phyloP scores from a whole-genome alignment of 441 rosid species.

The Flueggea neowawraea region DNA sequence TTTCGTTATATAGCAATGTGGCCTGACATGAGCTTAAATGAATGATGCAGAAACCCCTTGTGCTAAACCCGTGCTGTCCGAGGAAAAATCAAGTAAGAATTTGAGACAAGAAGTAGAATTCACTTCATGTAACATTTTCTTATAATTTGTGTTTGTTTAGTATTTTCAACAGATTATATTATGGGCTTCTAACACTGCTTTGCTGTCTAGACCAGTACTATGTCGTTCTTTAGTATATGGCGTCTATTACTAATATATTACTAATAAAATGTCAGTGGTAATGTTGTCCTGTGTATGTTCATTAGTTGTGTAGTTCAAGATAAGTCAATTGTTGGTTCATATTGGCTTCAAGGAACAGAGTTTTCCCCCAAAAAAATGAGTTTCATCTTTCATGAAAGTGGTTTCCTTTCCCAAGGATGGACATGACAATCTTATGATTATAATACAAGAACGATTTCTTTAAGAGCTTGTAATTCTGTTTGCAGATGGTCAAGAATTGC shows the following conservation, averaged over 20 bases:
- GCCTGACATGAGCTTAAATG: conserved; percentile 13
- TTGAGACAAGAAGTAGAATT: conserved; percentile 1
- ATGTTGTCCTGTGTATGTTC: too few relatives aligned
- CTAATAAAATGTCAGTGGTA: too few relatives aligned
- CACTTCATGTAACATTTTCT: background rate
- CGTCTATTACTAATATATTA: too few relatives aligned
- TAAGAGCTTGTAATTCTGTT: background rate
- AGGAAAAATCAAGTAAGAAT: conserved; percentile 45
- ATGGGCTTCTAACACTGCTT: too few relatives aligned
- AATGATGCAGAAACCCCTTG: conserved; percentile 57
- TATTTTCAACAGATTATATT: background rate
- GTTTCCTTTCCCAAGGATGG: background rate
- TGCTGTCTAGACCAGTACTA: too few relatives aligned
- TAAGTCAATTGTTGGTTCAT: too few relatives aligned
- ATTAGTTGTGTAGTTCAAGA: too few relatives aligned
- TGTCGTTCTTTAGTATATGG: too few relatives aligned
- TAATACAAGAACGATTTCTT: background rate
- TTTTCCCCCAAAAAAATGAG: background rate
- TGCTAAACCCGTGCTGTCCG: conserved; percentile 34
- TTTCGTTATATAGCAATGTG: background rate
- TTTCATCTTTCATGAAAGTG: background rate
- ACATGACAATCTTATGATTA: background rate
- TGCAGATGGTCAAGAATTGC: conserved; percentile 19
- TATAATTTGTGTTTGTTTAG: background rate
- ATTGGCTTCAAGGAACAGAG: background rate